Evolutionary conservation across 768 basidiomycete genomes (phyloP), one percentile per base, ranked within the genome.

Genomic region (Amanita rubescens): DNA sequence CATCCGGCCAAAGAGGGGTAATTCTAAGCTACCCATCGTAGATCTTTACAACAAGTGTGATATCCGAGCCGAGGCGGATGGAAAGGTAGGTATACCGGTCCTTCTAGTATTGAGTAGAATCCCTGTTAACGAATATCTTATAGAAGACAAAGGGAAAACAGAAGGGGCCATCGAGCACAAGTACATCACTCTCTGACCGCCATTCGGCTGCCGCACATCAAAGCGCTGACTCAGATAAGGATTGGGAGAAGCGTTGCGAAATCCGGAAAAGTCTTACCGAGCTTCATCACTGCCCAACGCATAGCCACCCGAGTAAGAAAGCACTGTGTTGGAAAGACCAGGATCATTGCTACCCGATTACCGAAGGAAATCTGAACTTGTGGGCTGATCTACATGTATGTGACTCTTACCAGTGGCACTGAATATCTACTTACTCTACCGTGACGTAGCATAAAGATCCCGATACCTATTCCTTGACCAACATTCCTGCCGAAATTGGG

Each of bases 301-400:
- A 54, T 33, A 35, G 32, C 30, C 45, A 37, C 27, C 42, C 52
- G 20, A 30, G 34, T 19, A 53, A 53, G 42, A 43, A 43, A 17
- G 37, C 42, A 30, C 12, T 38, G 19, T 54, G 53, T 39, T 54
- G 33, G 34, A 54, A 54, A 27, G 48, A 49, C 30, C 34, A 35
- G 20, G 45, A 46, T 24, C 34, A 49, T 15, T 54, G 53, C 45
- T 48, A 54, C 30, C 53, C 46, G 20, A 39, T 54, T 12, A 54
- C 53, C 10, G 46, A 54, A 46, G 35, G 48, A n/a, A 54, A 54
- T 45, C 27, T 54, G 3, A 33, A 49, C 20, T 46, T 48, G 12
- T 54, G 53, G 53, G 44, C 33, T 3, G 22, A 30, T 32, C n/a
- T 54, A 33, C 53, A 54, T 49, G 53, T 54, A 45, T 20, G 45